A percentile compares a stretch with the other conserved stretches of the same genome.
Evolutionary conservation across 2,329 filamentous ascomycete species (phyloP).

Genomic region (Corinectria fuckeliana): DNA sequence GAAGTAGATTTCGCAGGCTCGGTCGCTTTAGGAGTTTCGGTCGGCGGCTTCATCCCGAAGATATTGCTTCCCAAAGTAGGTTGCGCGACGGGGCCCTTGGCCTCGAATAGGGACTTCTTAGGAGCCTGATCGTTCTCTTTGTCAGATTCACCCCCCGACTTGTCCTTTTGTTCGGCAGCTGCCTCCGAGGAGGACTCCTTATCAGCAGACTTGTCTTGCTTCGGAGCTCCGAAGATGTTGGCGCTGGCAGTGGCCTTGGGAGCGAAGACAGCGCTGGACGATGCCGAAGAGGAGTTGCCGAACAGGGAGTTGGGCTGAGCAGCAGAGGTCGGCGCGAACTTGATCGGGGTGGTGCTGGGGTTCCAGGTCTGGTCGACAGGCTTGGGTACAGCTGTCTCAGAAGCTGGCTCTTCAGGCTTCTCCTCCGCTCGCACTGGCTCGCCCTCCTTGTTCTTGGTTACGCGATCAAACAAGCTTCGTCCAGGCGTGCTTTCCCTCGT

Average conservation of each 20-base stretch:
- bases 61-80: slow-evolving; percentile 39
- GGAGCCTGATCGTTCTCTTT: slow-evolving; percentile 51
- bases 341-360: slow-evolving; percentile 59
- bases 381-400: slow-evolving; percentile 28
- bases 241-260: slow-evolving; percentile 44
- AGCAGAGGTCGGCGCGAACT: slow-evolving; percentile 52
- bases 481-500: slow-evolving; percentile 54
- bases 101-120: slow-evolving; percentile 43
- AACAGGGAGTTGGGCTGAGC: slow-evolving; percentile 43
- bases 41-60: slow-evolving; percentile 43
- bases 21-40: slow-evolving; percentile 38
- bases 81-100: slow-evolving; percentile 41
- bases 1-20: slow-evolving; percentile 36
- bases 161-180: slow-evolving; percentile 36
- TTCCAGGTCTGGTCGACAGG: slow-evolving; percentile 50
- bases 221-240: slow-evolving; percentile 46
- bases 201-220: slow-evolving; percentile 39
- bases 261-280: slow-evolving; percentile 45
- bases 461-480: slow-evolving; percentile 62
- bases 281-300: slow-evolving; percentile 37
- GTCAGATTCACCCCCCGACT: slow-evolving; percentile 50
- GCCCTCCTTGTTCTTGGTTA: slow-evolving; percentile 57
- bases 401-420: slow-evolving; percentile 28
- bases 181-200: slow-evolving; percentile 35
- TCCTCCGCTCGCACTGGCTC: slow-evolving; percentile 53